A percentile compares a stretch with the other conserved stretches of the same genome.
Conservation (phyloP, 2,329 filamentous ascomycete genomes). For the Helminthosporium solani region DNA sequence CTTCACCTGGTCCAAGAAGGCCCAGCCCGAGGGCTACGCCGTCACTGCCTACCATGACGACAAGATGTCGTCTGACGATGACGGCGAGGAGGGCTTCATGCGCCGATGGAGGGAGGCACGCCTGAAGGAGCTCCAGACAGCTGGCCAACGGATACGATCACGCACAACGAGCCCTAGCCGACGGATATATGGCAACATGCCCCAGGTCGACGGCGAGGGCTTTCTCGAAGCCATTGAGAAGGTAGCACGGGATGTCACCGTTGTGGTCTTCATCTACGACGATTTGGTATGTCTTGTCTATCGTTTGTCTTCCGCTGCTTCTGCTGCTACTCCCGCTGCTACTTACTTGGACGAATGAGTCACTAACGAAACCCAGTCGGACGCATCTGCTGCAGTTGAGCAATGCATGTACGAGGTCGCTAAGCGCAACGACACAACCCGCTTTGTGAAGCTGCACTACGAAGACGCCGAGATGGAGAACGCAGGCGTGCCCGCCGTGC, state of each 20-base stretch:
- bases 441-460: conserved; percentile 89
- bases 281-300: conserved; percentile 64
- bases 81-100: conserved; percentile 79
- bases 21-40: conserved; percentile 23
- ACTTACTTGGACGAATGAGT: not conserved
- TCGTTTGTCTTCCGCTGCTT: too few relatives aligned
- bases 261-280: conserved; percentile 93
- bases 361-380: conserved; percentile 58
- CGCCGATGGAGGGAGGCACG: conserved; percentile 80
- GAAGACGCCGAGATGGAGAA: conserved; percentile 93
- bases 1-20: conserved; percentile 36
- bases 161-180: conserved; percentile 75
- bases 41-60: conserved; percentile 53
- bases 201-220: conserved; percentile 82
- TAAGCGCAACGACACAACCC: conserved; percentile 65
- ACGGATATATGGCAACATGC: conserved; percentile 74
- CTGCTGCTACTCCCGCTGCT: not conserved
- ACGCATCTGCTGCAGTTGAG: conserved; percentile 77
- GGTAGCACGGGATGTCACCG: conserved; percentile 74
- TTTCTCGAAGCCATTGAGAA: conserved; percentile 97
- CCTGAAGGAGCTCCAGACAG: conserved; percentile 71
- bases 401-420: conserved; percentile 75
- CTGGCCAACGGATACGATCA: conserved; percentile 56
- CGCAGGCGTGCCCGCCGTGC: conserved; percentile 79
- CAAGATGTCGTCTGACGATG: conserved; percentile 49